These are phyloP conservation scores for Myriosclerotinia curreyana DNA, from an alignment of 2,329 filamentous ascomycete species.

Conservation along the genomic window DNA sequence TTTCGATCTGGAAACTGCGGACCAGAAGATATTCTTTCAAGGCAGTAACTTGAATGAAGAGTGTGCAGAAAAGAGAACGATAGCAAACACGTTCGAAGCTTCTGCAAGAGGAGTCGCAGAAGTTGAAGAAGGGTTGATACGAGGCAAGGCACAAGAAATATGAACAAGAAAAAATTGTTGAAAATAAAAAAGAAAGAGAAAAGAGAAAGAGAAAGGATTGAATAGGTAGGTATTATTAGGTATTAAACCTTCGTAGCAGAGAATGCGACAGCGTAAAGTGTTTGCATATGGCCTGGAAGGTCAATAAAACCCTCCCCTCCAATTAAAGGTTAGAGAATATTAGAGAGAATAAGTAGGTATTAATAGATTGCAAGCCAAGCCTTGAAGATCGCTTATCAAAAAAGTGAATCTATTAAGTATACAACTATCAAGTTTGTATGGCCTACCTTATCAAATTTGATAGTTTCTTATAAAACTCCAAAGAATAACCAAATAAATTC, in stretches of 20 bases:
- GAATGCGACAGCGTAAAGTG: neutral
- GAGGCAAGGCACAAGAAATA: neutral
- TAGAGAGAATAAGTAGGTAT: neutral
- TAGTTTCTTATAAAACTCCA: neutral
- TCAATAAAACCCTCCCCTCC: neutral
- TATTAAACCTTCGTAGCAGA: too few species aligned
- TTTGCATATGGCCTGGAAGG: neutral
- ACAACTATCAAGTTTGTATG: neutral
- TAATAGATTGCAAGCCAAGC: neutral
- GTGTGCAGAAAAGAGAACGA: neutral
- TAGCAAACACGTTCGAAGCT: neutral
- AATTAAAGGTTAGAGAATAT: neutral
- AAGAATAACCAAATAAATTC: neutral
- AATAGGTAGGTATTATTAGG: too few species aligned
- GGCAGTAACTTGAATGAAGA: neutral
- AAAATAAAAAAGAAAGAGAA: neutral
- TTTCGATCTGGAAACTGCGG: neutral
- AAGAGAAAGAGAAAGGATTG: neutral
- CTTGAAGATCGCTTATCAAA: neutral
- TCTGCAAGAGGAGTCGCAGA: neutral
- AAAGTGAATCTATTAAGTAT: neutral
- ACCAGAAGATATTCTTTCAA: neutral
- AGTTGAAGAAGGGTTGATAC: neutral
- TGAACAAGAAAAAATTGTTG: too few species aligned
- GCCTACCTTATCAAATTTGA: neutral